Evolutionary conservation across 2,329 filamentous ascomycete genomes (phyloP), one percentile per base, ranked within the genome.

Genomic region (Pestalotiopsis sp.): DNA sequence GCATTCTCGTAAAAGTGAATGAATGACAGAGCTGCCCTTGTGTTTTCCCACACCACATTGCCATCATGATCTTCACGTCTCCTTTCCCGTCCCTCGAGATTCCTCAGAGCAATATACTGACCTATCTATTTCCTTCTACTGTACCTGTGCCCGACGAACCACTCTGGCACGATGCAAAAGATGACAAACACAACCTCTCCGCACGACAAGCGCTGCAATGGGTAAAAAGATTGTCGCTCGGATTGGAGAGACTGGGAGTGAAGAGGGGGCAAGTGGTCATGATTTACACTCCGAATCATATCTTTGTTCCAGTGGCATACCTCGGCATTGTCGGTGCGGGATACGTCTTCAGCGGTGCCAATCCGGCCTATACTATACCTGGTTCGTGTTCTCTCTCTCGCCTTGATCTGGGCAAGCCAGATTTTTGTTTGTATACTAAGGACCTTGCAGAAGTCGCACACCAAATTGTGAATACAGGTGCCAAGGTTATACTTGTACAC

Each of bases 291-390:
- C 82, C 84, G 2, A 89, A 89, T 73, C 84, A 87, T 70, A 83
- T 89, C 52, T 87, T 85, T 70, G 82, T 89, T 1, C 86, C 86
- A 0, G 83, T 84, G 4, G 83, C 84, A 14, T 89, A 87, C 72
- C 78, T 88, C 4, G 86, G 85, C 2, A 83, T 86, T 52, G 83
- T 87, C 1, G 87, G 86, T 0, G 81, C 82, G 25, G 85, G 86
- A 3, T 83, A 80, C 69, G 81, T 85, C 25, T 89, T 89, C 76
- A 88, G 83, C 65, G 86, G 85, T 23, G 84, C 83, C 4, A 89
- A 88, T 72, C 85, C 86, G 14, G 79, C 79, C 11, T 88, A 86
- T 71, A 87, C 84, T 1, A 77, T 82, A 14, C 78, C 80, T 68
- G 84, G 84, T 84, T 73, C 70, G 79, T 52, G 74, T 36, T 25